Evolutionary conservation across 805 yeast species (phyloP), one percentile per base, ranked within the genome.

Genomic region (Candida boleticola): DNA sequence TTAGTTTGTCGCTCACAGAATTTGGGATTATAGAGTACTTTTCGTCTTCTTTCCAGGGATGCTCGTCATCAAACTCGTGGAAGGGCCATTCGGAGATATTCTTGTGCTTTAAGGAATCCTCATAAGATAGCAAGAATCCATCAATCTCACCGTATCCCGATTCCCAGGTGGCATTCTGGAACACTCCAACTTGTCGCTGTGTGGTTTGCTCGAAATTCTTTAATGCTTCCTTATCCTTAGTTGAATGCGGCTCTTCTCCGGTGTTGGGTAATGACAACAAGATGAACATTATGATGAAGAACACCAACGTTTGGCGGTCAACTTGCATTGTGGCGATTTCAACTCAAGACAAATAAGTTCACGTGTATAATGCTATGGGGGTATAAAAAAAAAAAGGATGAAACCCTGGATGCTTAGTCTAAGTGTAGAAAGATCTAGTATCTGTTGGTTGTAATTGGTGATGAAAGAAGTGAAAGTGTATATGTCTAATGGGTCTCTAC

Each of bases 71-170:
- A 40, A 45, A 68, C 2, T 64, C 33, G 42, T 80, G 78, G 20
- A 82, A 58, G 0, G 90, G 90, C 76, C 82, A 83, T 0, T 78
- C 71, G 45, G 74, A 71, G 1, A 61, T 66, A 21, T 68, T 68
- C 37, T 71, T 61, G 10, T 76, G 75, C 4, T 65, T 57, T 1
- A 73, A 17, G 13, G 69, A 73, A 59, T 84, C 95, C 7, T 71
- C 66, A 51, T 85, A 87, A 23, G 88, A 78, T 26, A 83, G 60
- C 51, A 71, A 73, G 44, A 83, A 77, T 3, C 96, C 96, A 0
- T 93, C 84, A 13, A 87, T 58, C 51, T 85, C 83, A 1, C 85
- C 85, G 55, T 81, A 82, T 4, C 86, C 88, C 3, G 61, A 45
- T 16, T 55, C 41, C 57, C 74, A 82, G 1, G 74, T 68, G 33